phyloP scores from a whole-genome alignment of 352 stramenopile species.

The Halophytophthora polymorphica region DNA sequence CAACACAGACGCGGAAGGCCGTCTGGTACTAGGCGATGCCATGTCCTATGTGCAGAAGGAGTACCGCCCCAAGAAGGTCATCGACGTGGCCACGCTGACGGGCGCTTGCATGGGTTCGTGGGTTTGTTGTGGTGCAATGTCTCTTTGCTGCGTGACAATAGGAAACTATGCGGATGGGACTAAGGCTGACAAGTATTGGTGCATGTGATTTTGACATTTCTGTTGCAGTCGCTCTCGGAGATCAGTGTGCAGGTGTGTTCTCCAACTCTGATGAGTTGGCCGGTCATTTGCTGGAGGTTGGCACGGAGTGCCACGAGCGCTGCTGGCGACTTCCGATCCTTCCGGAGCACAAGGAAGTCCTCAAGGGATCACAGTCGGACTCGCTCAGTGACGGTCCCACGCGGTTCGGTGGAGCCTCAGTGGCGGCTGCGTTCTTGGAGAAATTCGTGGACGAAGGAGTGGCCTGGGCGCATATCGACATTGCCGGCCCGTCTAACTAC shows the following conservation, averaged over 20 bases:
- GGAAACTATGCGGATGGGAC: no score
- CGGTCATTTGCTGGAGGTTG: conserved; percentile 57
- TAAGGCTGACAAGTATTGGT: no score
- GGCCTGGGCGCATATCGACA: conserved; percentile 89
- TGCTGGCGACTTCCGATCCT: conserved; percentile 90
- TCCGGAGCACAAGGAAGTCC: conserved; percentile 73
- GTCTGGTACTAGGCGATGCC: conserved; percentile 88
- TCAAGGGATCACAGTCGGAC: conserved; percentile 81
- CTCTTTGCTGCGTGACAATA: background rate
- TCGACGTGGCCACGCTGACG: conserved; percentile 94
- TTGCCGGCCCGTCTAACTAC: conserved; percentile 85
- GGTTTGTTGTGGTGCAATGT: background rate
- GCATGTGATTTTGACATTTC: conserved; percentile 4
- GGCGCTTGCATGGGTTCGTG: conserved; percentile 78
- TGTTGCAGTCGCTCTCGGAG: conserved; percentile 79
- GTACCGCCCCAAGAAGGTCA: conserved; percentile 89
- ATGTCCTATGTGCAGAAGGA: conserved; percentile 88
- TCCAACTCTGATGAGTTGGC: conserved; percentile 90
- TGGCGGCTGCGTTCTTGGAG: conserved; percentile 86
- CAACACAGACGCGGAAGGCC: conserved; percentile 92
- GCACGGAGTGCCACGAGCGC: conserved; percentile 68
- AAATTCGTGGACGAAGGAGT: conserved; percentile 87
- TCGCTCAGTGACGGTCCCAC: conserved; percentile 74
- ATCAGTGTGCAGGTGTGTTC: conserved; percentile 90
- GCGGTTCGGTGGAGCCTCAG: conserved; percentile 79